Evolutionary conservation across 2,329 filamentous ascomycete species (phyloP).

Genomic region (Fusarium hainanense): DNA sequence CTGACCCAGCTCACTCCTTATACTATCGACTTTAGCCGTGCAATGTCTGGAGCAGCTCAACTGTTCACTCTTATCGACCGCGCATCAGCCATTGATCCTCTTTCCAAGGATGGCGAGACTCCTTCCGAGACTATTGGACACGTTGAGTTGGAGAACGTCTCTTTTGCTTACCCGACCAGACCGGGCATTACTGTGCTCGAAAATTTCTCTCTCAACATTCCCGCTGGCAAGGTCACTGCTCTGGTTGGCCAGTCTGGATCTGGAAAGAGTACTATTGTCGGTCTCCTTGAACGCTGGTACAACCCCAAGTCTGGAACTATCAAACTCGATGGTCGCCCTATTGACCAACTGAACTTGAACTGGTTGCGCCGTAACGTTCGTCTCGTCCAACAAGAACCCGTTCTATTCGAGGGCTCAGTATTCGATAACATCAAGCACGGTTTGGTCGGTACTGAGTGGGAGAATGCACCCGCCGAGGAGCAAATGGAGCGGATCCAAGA

Average conservation of each 20-base stretch:
- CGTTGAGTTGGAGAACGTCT: conserved; percentile 55
- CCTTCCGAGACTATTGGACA: conserved; percentile 47
- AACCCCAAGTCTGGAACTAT: conserved; percentile 50
- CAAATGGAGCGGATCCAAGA: conserved; percentile 57
- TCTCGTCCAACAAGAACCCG: conserved; percentile 56
- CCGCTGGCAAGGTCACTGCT: conserved; percentile 59
- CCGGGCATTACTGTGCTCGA: conserved; percentile 56
- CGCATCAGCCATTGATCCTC: conserved; percentile 52
- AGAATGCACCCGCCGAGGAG: conserved; percentile 53
- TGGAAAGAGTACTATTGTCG: conserved; percentile 55
- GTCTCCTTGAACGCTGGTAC: conserved; percentile 56
- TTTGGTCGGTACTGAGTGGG: conserved; percentile 56
- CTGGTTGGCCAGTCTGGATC: conserved; percentile 54
- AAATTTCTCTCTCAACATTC: conserved; percentile 55
- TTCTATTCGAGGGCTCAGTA: conserved; percentile 61
- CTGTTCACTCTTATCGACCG: conserved; percentile 55
- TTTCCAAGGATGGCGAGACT: conserved; percentile 48
- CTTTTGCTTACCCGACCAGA: conserved; percentile 59
- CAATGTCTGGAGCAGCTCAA: conserved; percentile 50
- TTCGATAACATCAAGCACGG: conserved; percentile 66
- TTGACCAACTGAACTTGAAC: conserved; percentile 52
- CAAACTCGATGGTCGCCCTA: conserved; percentile 51
- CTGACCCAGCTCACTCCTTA: conserved; percentile 53
- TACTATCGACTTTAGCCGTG: conserved; percentile 53
- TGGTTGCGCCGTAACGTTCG: conserved; percentile 54